Percentiles rank a stretch among this genome's conserved stretches.
These are phyloP conservation scores for Simmondsia chinensis DNA, from an alignment of 148 eudicot species.

Conservation along the genomic window DNA sequence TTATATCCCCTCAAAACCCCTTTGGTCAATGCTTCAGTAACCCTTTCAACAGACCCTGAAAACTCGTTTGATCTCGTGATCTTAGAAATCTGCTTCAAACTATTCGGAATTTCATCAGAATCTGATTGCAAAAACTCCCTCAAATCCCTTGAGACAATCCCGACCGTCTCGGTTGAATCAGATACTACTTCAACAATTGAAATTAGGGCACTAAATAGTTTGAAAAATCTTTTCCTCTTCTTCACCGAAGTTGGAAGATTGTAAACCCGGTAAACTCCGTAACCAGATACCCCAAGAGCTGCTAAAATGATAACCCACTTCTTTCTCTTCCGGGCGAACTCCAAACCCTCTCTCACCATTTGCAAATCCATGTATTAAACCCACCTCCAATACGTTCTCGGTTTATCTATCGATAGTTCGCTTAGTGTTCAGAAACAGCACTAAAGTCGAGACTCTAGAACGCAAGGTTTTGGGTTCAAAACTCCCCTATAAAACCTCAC, in stretches of 20 bases:
- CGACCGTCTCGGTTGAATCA: conserved; percentile 50
- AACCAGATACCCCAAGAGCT: conserved; percentile 49
- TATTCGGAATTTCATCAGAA: conserved; percentile 59
- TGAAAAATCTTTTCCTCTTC: conserved; percentile 34
- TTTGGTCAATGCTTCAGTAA: conserved; percentile 45
- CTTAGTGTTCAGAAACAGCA: too few relatives aligned
- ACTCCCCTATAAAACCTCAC: too few relatives aligned
- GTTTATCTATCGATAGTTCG: too few relatives aligned
- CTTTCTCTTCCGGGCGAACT: conserved; percentile 31
- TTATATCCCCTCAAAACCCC: conserved; percentile 50
- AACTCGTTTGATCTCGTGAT: conserved; percentile 48
- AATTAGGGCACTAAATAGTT: conserved; percentile 32
- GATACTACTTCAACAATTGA: conserved; percentile 37
- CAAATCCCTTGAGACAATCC: conserved; percentile 55
- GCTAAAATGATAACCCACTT: conserved; percentile 46
- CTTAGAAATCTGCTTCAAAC: conserved; percentile 59
- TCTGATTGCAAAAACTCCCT: conserved; percentile 54
- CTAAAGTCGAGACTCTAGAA: too few relatives aligned
- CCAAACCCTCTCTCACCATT: conserved; percentile 36
- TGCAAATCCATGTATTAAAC: conserved; percentile 60
- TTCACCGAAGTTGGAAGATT: conserved; percentile 43
- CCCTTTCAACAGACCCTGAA: conserved; percentile 23
- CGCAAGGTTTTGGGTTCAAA: too few relatives aligned
- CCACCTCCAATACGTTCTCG: too few relatives aligned
- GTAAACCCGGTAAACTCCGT: conserved; percentile 53